A percentile compares a stretch with the other conserved stretches of the same genome.
phyloP scores from a whole-genome alignment of 306 rosid species.

The Rosa lucieae region DNA sequence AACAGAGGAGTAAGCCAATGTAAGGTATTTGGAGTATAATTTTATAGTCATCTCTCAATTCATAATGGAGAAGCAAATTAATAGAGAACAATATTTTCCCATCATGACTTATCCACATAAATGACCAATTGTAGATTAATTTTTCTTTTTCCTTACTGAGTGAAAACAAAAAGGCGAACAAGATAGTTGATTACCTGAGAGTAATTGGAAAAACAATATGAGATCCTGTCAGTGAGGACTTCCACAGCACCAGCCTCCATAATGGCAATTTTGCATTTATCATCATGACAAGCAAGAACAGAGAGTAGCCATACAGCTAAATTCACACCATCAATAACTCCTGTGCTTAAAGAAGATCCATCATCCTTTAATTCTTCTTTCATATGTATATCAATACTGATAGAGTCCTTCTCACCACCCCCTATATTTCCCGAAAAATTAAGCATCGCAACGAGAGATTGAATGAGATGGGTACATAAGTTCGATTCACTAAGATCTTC shows the following conservation, averaged over 20 bases:
- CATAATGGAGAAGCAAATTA: conserved; percentile 8
- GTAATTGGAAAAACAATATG: conserved; percentile 65
- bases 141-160: conserved; percentile 7
- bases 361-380: conserved; percentile 44
- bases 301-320: conserved; percentile 87
- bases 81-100: conserved; percentile 16
- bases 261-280: conserved; percentile 59
- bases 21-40: conserved; percentile 20
- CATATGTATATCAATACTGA: conserved; percentile 65
- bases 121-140: conserved; percentile 2
- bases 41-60: conserved; percentile 13
- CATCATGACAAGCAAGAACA: conserved; percentile 84
- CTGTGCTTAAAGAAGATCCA: conserved; percentile 56
- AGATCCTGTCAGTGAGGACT: conserved; percentile 75
- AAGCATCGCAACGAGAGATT: conserved; percentile 76
- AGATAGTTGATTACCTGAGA: conserved; percentile 67
- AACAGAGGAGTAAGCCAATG: conserved; percentile 28
- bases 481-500: conserved; percentile 69
- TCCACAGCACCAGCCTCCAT: conserved; percentile 98
- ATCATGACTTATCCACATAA: conserved; percentile 18
- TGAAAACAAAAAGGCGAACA: conserved; percentile 14
- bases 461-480: conserved; percentile 62
- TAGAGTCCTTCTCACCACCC: conserved; percentile 46
- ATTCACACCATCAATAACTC: conserved; percentile 60
- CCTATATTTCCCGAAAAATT: conserved; percentile 41